Percentiles rank a stretch among this genome's conserved stretches.
Conservation (phyloP, 192 early-diverging fungal genomes). For the Diversispora epigaea region DNA sequence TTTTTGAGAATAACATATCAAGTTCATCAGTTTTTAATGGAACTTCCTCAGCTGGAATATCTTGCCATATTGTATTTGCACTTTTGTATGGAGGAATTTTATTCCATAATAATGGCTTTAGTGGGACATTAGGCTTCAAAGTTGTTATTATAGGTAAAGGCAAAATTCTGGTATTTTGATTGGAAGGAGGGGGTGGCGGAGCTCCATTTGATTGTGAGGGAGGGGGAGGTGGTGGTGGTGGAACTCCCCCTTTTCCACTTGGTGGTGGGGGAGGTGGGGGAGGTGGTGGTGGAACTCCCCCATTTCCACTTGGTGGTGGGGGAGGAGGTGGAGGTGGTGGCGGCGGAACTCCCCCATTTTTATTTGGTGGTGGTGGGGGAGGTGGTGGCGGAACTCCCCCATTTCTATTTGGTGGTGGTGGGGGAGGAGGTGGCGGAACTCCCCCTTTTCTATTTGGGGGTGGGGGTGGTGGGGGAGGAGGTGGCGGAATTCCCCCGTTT, state of each 20-base stretch:
- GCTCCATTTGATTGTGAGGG: background rate
- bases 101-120: slow-evolving; percentile 58
- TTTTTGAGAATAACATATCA: slow-evolving; percentile 52
- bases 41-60: slow-evolving; percentile 40
- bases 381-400: background rate
- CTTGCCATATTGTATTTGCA: slow-evolving; percentile 54
- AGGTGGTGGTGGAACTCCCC: slow-evolving; percentile 23
- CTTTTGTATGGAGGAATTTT: slow-evolving; percentile 50
- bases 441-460: background rate
- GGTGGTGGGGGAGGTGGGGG: slow-evolving; percentile 30
- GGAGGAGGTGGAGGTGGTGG: background rate
- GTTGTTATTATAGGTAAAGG: slow-evolving; percentile 33
- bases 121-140: slow-evolving; percentile 32
- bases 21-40: slow-evolving; percentile 49
- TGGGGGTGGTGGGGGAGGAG: slow-evolving; percentile 35
- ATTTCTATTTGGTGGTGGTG: slow-evolving; percentile 29
- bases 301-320: background rate
- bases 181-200: slow-evolving; percentile 36
- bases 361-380: background rate
- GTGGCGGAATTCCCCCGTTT: slow-evolving; percentile 23
- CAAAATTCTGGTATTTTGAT: slow-evolving; percentile 9
- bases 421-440: slow-evolving; percentile 19
- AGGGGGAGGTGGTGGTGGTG: slow-evolving; percentile 17
- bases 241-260: background rate
- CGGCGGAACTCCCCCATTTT: background rate